Evolutionary conservation across 1,284 basidiomycete species (phyloP).

Genomic region (Leccinum huronense): DNA sequence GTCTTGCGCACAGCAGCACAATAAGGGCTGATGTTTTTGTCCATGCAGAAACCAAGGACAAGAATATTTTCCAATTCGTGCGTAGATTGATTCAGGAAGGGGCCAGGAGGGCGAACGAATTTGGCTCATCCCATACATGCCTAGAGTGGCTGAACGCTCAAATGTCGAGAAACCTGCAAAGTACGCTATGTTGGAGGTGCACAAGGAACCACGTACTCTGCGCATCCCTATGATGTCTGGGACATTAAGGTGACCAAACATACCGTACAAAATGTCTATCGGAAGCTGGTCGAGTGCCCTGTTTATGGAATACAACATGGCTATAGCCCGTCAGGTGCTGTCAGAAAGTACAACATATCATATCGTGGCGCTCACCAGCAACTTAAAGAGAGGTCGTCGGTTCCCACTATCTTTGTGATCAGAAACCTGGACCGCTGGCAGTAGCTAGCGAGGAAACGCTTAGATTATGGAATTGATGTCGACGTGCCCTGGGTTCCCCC

Average conservation of each 20-base stretch:
- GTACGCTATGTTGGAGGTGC: background rate
- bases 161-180: slow-evolving; percentile 19
- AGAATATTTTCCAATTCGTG: slow-evolving; percentile 18
- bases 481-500: slow-evolving; percentile 18
- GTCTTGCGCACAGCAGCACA: background rate
- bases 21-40: slow-evolving; percentile 8
- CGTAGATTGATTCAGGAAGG: slow-evolving; percentile 18
- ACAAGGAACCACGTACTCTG: background rate
- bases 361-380: background rate
- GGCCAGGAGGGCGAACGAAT: slow-evolving; percentile 24
- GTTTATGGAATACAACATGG: background rate
- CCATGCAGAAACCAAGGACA: slow-evolving; percentile 13
- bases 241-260: background rate
- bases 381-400: background rate
- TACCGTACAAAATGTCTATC: background rate
- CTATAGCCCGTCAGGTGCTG: background rate
- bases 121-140: slow-evolving; percentile 17
- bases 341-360: background rate
- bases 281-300: background rate
- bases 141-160: slow-evolving; percentile 12
- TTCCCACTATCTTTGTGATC: background rate
- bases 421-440: no score
- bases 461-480: background rate
- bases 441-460: background rate
- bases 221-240: background rate